These are phyloP conservation scores for Mycena polygramma DNA, from an alignment of 768 basidiomycete species.

Conservation along the genomic window DNA sequence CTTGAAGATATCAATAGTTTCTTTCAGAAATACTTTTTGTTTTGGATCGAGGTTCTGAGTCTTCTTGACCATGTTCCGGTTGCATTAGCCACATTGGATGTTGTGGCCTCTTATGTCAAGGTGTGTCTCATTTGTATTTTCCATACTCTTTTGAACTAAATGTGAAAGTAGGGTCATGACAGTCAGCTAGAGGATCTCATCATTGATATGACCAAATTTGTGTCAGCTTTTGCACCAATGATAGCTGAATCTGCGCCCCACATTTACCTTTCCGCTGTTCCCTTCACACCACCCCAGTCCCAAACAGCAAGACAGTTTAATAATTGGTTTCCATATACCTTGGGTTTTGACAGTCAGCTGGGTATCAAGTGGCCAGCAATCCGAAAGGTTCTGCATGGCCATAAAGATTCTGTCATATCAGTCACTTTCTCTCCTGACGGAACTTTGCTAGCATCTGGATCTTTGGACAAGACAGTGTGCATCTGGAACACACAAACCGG, in stretches of 20 bases:
- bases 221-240: background rate
- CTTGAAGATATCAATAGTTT: background rate
- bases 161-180: background rate
- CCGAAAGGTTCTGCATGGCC: too few species aligned
- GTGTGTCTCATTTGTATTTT: background rate
- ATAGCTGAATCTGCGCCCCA: background rate
- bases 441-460: too few species aligned
- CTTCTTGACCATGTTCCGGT: background rate
- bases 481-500: background rate
- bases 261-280: background rate
- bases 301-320: too few species aligned
- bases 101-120: too few species aligned
- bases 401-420: background rate
- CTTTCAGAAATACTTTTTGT: background rate
- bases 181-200: too few species aligned
- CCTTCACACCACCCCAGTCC: background rate
- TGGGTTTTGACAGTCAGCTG: background rate
- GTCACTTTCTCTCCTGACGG: background rate
- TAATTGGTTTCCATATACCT: background rate
- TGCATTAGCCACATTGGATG: too few species aligned
- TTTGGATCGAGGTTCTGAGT: conserved; percentile 23
- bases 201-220: background rate
- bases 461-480: background rate
- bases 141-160: background rate
- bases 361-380: background rate